phyloP scores from a whole-genome alignment of 225 moss, liverwort and hornwort genomes.

The Pleurozium schreberi region DNA sequence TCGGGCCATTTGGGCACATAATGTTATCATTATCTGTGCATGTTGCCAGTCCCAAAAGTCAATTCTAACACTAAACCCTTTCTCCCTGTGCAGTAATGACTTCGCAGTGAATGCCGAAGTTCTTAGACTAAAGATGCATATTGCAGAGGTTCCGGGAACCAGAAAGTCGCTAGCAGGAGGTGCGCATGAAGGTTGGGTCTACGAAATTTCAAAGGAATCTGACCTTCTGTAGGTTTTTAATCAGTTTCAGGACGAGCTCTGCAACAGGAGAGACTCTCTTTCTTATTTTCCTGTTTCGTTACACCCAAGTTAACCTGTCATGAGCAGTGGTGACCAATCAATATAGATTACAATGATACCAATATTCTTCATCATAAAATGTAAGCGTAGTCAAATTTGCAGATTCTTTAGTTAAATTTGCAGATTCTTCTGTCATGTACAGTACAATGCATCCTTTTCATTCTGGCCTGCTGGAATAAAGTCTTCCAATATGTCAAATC shows the following conservation, averaged over 20 bases:
- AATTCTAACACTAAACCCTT: not conserved
- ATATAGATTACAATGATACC: not conserved
- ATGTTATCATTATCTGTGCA: not conserved
- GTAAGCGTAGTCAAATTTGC: not conserved
- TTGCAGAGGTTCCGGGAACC: constrained; percentile 59
- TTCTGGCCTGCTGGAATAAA: not conserved
- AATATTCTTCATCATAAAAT: not conserved
- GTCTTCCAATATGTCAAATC: not conserved
- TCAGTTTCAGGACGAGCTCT: not conserved
- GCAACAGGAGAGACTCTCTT: not conserved
- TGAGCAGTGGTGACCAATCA: not conserved
- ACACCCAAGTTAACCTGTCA: not conserved
- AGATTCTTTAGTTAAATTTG: not conserved
- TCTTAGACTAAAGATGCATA: constrained; percentile 38
- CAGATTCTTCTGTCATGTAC: not conserved
- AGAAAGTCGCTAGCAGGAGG: constrained; percentile 51
- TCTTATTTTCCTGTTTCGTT: not conserved
- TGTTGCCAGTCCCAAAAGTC: not conserved
- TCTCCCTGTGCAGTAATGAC: constrained; percentile 58
- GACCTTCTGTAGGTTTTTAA: not conserved
- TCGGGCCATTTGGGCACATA: not conserved
- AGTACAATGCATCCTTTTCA: not conserved
- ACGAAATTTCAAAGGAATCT: constrained; percentile 37
- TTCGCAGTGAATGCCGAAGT: constrained; percentile 46
- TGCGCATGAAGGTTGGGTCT: constrained; percentile 71